These are phyloP conservation scores for Xerocomellus amylosporus DNA, from an alignment of 768 basidiomycete species.

Conservation along the genomic window DNA sequence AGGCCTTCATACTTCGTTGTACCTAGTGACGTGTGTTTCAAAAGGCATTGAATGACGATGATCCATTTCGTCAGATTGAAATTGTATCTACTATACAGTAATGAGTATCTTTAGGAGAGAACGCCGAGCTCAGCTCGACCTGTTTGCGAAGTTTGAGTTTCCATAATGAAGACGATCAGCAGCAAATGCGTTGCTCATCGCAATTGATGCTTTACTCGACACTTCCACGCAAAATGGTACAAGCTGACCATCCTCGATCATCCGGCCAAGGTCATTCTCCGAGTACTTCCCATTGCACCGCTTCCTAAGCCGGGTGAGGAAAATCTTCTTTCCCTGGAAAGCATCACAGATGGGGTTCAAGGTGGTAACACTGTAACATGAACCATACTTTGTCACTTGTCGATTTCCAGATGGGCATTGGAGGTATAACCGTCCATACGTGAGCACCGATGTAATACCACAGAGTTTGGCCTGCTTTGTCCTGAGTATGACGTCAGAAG, in stretches of 20 bases:
- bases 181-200: constrained; percentile 25
- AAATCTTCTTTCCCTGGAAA: constrained; percentile 31
- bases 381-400: constrained; percentile 35
- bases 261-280: constrained; percentile 34
- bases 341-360: not conserved
- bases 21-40: not conserved
- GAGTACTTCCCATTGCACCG: constrained; percentile 34
- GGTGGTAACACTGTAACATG: not conserved
- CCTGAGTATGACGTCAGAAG: constrained; percentile 27
- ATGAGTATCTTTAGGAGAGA: not conserved
- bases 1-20: not conserved
- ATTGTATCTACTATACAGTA: not conserved
- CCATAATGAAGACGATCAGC: constrained; percentile 16
- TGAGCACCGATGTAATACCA: constrained; percentile 56
- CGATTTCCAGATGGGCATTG: constrained; percentile 39
- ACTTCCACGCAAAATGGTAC: constrained; percentile 45
- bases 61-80: not conserved
- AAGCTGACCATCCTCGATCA: constrained; percentile 42
- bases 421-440: constrained; percentile 37
- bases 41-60: not conserved
- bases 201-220: constrained; percentile 19
- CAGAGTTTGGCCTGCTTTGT: constrained; percentile 15
- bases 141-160: not conserved
- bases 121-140: not conserved
- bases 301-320: constrained; percentile 35